Conservation (phyloP, 139 green algal genomes). For the Deuterostichococcus epilithicus region DNA sequence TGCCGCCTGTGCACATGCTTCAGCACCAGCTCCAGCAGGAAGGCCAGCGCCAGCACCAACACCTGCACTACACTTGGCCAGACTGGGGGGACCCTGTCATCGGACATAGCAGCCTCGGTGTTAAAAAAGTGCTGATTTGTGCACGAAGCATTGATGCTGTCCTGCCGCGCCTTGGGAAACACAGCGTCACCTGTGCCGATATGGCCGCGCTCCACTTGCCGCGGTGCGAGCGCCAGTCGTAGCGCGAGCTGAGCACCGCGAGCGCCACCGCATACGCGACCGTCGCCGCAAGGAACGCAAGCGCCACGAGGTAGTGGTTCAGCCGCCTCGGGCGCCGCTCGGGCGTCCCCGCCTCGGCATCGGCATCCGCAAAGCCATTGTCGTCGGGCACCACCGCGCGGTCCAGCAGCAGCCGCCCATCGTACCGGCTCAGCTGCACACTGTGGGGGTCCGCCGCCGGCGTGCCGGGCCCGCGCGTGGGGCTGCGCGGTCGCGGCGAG, state of each 20-base stretch:
- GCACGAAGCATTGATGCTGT: too few relatives aligned
- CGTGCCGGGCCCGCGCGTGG: neutral
- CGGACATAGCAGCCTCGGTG: too few relatives aligned
- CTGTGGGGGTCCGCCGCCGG: neutral
- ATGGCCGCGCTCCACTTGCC: neutral
- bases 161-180: too few relatives aligned
- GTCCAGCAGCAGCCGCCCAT: neutral
- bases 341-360: neutral
- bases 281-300: neutral
- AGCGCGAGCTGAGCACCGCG: neutral
- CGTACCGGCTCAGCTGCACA: neutral
- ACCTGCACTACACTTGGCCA: neutral
- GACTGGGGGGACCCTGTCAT: too few relatives aligned
- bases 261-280: neutral
- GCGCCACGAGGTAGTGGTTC: neutral
- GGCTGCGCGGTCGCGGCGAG: neutral
- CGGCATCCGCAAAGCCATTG: neutral
- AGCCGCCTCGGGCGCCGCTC: neutral
- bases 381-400: neutral
- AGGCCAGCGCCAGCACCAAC: neutral
- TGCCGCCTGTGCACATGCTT: neutral
- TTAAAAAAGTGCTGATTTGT: neutral
- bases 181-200: neutral
- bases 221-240: neutral
- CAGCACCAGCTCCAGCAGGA: neutral